Percentiles rank a stretch among this genome's conserved stretches.
Evolutionary conservation across 768 basidiomycete species (phyloP).

Genomic region (Xerocomus spinulosus): DNA sequence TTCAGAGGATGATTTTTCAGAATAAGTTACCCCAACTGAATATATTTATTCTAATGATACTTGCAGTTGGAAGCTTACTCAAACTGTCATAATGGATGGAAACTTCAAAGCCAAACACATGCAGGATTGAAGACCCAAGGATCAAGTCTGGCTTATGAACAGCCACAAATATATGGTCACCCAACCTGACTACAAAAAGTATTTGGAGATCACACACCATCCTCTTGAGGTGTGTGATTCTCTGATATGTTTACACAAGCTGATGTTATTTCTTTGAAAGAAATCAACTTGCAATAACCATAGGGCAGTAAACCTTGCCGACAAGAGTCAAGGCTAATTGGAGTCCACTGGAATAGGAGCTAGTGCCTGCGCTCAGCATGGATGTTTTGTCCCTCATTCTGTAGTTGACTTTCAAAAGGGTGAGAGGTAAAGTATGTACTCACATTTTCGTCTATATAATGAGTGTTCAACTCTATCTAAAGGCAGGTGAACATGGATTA

Average conservation of each 20-base stretch:
- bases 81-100: not conserved
- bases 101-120: not conserved
- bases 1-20: not conserved
- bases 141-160: not conserved
- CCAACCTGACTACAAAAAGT: not conserved
- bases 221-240: too few species aligned
- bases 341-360: not conserved
- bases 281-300: too few species aligned
- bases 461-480: too few species aligned
- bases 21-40: not conserved
- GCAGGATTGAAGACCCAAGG: not conserved
- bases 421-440: not conserved
- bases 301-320: not conserved
- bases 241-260: too few species aligned
- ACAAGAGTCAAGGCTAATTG: not conserved
- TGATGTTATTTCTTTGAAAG: too few species aligned
- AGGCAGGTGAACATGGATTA: slow-evolving; percentile 14
- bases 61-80: not conserved
- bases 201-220: not conserved
- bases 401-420: not conserved
- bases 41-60: not conserved
- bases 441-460: not conserved
- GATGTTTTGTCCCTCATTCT: not conserved
- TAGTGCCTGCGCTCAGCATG: not conserved
- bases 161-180: not conserved